Evolutionary conservation across 331 rosid species (phyloP), one percentile per base, ranked within the genome.

Genomic region (Acacia pycnantha): DNA sequence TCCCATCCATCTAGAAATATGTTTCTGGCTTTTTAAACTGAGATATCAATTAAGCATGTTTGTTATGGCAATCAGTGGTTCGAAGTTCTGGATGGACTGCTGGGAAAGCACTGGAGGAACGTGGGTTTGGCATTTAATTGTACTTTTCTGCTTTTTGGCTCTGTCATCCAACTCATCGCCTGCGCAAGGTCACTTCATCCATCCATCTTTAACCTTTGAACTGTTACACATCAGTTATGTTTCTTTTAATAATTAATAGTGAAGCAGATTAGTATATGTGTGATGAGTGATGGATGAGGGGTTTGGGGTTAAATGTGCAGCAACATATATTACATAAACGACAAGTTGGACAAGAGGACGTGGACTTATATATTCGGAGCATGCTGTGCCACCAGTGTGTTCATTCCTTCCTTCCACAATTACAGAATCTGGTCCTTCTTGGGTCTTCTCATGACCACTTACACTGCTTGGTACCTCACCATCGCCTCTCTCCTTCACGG

Each of bases 311-410:
- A 16, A 5, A n/a, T 16, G 5, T 0, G 87, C 88, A 93, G 97
- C 82, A 93, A 93, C 83, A 93, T 93, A 85, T 93, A 91, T 70
- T 91, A 91, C 84, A 91, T 91, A 85, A 91, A 91, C 71, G 95
- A 91, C 51, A 89, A 89, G 70, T 80, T 93, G 74, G 97, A 93
- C 91, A 93, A 93, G 87, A 93, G 97, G 80, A 93, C 90, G 19
- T 93, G 97, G 97, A 93, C 97, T 5, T 91, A 93, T 44, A 93
- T 93, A 78, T 93, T 93, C 77, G 97, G 96, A 83, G 97, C 96
- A 22, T 93, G 97, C 35, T 93, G 97, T 79, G 97, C 97, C 74
- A 91, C 97, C 74, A 93, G 94, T 0, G 96, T 93, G n/a, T 93
- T 93, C 73, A 91, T 93, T 61, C 97, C 96, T 73, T 93, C 97